Percentiles rank a stretch among this genome's conserved stretches.
phyloP scores from a whole-genome alignment of 169 alveolate species.

The Cryptosporidium meleagridis region DNA sequence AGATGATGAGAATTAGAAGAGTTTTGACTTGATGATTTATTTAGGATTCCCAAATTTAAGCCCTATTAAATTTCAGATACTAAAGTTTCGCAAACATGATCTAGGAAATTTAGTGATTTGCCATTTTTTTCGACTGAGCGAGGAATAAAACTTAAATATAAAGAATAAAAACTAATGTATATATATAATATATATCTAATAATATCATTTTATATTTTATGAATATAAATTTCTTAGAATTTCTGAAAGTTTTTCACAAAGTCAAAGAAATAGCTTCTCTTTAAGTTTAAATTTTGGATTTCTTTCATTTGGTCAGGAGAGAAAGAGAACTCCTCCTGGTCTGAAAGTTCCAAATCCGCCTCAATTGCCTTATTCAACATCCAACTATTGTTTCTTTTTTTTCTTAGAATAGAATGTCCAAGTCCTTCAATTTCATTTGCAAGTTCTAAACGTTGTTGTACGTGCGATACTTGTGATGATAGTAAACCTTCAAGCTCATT shows the following conservation, averaged over 20 bases:
- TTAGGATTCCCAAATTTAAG: too few relatives aligned
- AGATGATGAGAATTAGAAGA: too few relatives aligned
- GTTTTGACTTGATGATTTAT: not conserved
- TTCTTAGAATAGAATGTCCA: constrained; percentile 60
- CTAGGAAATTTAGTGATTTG: not conserved
- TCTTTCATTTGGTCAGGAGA: constrained; percentile 22
- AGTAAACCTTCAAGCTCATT: constrained; percentile 3
- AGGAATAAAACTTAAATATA: not conserved
- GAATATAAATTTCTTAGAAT: not conserved
- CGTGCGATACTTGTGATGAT: constrained; percentile 37
- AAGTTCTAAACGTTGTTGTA: constrained; percentile 70
- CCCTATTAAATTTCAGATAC: too few relatives aligned
- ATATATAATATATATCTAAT: not conserved
- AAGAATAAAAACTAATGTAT: not conserved
- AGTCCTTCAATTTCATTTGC: constrained; percentile 77
- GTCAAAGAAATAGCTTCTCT: constrained; percentile 8
- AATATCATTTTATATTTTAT: not conserved
- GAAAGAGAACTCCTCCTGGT: constrained; percentile 46
- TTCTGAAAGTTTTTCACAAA: constrained; percentile 1
- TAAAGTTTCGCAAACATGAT: not conserved
- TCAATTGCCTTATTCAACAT: constrained; percentile 74
- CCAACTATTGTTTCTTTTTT: constrained; percentile 75
- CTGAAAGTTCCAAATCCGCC: constrained; percentile 78
- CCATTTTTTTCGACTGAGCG: not conserved
- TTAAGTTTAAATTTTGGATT: constrained; percentile 31